Evolutionary conservation across 768 basidiomycete genomes (phyloP), one percentile per base, ranked within the genome.

Genomic region (Sarcodon aspratus): DNA sequence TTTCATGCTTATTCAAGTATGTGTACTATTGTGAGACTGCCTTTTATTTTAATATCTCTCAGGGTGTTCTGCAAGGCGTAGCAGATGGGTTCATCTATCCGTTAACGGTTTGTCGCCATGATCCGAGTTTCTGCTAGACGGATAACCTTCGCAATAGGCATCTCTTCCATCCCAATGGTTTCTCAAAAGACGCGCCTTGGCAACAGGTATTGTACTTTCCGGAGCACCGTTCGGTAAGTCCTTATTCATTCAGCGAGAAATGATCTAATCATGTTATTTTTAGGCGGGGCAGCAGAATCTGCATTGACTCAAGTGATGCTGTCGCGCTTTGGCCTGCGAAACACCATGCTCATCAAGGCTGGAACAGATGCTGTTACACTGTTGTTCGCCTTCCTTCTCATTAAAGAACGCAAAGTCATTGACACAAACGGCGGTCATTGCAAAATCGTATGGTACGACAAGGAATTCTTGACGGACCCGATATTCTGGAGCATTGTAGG

Each of bases 171-270:
- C 61, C 1, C 66, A 67, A 48, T 61, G 59, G 53, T 68, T 68
- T 57, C 54, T 57, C n/a, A 51, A 48, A 27, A 52, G 54, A 13
- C 57, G 66, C 12, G 59, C 55, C 1, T 46, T 67, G 3, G 63
- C 66, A 0, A 64, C 62, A 7, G 69, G 67, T 17, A 45, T 69
- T 33, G 61, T 64, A 15, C 59, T 64, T 2, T 59, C 62, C 33
- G 67, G 67, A 5, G 54, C 54, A 27, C 54, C 54, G 6, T 15
- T 55, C 35, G 54, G 54, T 55, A 27, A n/a, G 52, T 45, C 13
- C 15, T 3, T 8, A 12, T 7, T n/a, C 40, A 6, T 15, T 12
- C 6, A 7, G 17, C 40, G 7, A 12, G 40, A 15, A 11, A n/a
- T n/a, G n/a, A n/a, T n/a, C n/a, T n/a, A n/a, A n/a, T n/a, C 10